Conservation (phyloP, 208 protist genomes). For the Herpetomonas muscarum region DNA sequence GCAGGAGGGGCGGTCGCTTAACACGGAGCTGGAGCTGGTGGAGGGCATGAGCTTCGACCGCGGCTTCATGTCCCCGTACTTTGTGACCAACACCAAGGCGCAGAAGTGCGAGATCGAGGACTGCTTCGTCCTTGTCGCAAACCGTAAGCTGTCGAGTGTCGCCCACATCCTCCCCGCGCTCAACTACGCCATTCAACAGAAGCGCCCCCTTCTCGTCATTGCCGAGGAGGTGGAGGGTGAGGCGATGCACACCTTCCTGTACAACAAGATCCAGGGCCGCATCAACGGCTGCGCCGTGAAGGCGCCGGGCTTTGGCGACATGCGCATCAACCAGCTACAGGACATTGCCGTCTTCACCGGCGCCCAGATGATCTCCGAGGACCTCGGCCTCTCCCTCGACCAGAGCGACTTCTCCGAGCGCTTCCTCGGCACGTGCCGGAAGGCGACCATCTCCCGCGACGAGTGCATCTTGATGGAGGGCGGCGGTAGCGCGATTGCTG, state of each 20-base stretch:
- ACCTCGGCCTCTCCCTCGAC: slow-evolving; percentile 92
- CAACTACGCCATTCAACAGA: slow-evolving; percentile 83
- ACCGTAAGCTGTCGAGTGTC: slow-evolving; percentile 79
- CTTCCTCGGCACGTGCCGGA: slow-evolving; percentile 80
- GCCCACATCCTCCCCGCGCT: slow-evolving; percentile 75
- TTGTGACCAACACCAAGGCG: slow-evolving; percentile 98
- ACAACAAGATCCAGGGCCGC: slow-evolving; percentile 89
- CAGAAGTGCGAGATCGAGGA: slow-evolving; percentile 97
- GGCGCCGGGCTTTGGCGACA: slow-evolving; percentile 99
- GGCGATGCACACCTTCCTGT: slow-evolving; percentile 94
- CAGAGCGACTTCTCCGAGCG: slow-evolving; percentile 85
- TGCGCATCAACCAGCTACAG: slow-evolving; percentile 97
- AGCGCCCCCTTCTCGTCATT: slow-evolving; percentile 85
- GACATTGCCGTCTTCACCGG: slow-evolving; percentile 99
- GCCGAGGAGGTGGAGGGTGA: slow-evolving; percentile 90
- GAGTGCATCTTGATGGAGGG: slow-evolving; percentile 99
- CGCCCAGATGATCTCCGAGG: slow-evolving; percentile 93
- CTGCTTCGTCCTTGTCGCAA: slow-evolving; percentile 92
- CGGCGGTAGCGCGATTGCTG: slow-evolving; percentile 89
- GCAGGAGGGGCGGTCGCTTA: slow-evolving; percentile 98
- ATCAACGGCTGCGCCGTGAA: slow-evolving; percentile 92
- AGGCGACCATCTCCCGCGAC: slow-evolving; percentile 95
- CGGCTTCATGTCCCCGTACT: slow-evolving; percentile 99
- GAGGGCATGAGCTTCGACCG: slow-evolving; percentile 99
- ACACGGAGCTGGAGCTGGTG: slow-evolving; percentile 98